Conservation (phyloP, 192 early-diverging fungal genomes). For the Phlyctochytrium bullatum region DNA sequence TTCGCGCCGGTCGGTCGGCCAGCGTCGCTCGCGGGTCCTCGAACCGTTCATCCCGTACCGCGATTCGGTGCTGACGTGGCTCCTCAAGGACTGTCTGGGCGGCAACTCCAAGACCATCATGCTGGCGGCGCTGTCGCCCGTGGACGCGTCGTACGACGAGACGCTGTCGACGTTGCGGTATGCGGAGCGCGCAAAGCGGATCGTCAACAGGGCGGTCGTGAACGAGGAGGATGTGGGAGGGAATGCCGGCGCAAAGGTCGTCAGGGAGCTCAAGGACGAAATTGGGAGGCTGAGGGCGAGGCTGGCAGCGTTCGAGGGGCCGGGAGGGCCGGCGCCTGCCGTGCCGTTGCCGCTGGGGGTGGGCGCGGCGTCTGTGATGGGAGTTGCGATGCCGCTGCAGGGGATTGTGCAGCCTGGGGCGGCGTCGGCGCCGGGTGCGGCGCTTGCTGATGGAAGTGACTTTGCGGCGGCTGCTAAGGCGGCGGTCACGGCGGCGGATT, state of each 20-base stretch:
- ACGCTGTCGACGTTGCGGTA: conserved; percentile 75
- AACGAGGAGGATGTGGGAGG: conserved; percentile 78
- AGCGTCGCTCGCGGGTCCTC: background rate
- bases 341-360: background rate
- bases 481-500: conserved; percentile 7
- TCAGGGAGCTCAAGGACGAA: conserved; percentile 83
- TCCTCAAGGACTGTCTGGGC: conserved; percentile 55
- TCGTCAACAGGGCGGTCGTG: conserved; percentile 86
- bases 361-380: background rate
- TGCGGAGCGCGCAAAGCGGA: conserved; percentile 85
- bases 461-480: background rate
- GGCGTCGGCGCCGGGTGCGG: background rate
- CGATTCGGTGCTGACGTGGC: conserved; percentile 76
- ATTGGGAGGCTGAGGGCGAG: conserved; percentile 61
- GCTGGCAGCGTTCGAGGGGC: conserved; percentile 43
- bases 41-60: conserved; percentile 76
- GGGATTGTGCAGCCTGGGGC: background rate
- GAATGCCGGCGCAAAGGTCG: conserved; percentile 54
- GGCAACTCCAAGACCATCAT: conserved; percentile 57
- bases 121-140: conserved; percentile 52
- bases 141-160: conserved; percentile 40
- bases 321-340: background rate
- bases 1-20: background rate
- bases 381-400: background rate
- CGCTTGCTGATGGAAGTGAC: background rate